Base-by-base conservation (phyloP, 2,329 filamentous ascomycete genomes). In the Penicillium sp. region DNA sequence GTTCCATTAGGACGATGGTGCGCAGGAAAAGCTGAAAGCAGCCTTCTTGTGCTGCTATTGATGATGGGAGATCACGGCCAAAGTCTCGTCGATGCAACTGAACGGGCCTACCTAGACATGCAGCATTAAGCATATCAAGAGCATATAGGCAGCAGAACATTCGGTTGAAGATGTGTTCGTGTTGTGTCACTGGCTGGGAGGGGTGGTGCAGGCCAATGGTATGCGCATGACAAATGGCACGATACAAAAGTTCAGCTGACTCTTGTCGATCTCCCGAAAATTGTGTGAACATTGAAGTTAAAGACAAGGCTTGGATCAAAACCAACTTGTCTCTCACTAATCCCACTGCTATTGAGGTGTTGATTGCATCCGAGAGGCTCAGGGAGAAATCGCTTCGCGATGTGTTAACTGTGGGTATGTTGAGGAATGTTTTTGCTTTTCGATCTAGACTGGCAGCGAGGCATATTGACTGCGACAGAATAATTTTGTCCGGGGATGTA, bases 61-160 rank as follows among this genome's bases (percentile, higher is more conserved):
- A 50, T 14, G 33, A 26, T 13, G 6, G 5, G 6, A 50, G 37
- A 6, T 50, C 48, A 19, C 48, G 48, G 16, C 37, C 37, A 16
- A 37, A 39, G 19, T 50, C 48, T 8, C 48, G 33, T 50, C 48
- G 48, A 50, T 50, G 48, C 4, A 50, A 50, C 19, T 50, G 48
- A 25, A 50, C 37, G 16, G 48, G 48, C 21, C 33, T 50, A 7
- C 48, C 48, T 14, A 50, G 48, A 8, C 37, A 50, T 42, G 48
- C 48, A 25, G 48, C 48, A 7, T 35, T 50, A 6, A 50, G 35
- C 7, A 50, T 25, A 7, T 50, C 48, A 3, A 50, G 48, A 5
- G 48, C 48, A 39, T 50, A 50, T 2, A 50, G 48, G 29, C 48
- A 50, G 33, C 48, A 50, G 23, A 50, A 50, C 16, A 50, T 26